A percentile compares a stretch with the other conserved stretches of the same genome.
Conservation (phyloP, 306 rosid genomes). For the Cucumis melo region DNA sequence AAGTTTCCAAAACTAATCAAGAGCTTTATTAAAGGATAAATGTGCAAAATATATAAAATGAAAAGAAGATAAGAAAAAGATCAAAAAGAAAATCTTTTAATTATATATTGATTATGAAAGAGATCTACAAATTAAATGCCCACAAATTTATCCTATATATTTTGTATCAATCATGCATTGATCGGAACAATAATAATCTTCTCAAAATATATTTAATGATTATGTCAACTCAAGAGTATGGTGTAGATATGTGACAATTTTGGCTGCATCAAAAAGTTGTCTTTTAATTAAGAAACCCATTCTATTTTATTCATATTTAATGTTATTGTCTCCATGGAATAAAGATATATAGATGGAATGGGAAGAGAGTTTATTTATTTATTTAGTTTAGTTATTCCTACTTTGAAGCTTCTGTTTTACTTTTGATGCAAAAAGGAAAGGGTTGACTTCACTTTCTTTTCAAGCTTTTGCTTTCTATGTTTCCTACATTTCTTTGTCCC, state of each 20-base stretch:
- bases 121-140: no score
- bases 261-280: not conserved
- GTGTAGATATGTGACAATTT: not conserved
- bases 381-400: no score
- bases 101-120: no score
- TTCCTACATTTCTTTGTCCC: not conserved
- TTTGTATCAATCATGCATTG: not conserved
- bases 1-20: no score
- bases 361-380: no score
- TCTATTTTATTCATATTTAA: not conserved
- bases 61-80: no score
- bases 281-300: not conserved
- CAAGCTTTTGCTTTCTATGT: not conserved
- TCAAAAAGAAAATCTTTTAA: no score
- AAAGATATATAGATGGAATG: no score
- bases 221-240: not conserved
- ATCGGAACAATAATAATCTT: not conserved
- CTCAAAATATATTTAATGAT: not conserved
- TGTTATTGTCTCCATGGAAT: not conserved
- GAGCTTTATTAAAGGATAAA: no score
- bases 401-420: no score
- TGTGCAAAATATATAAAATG: no score
- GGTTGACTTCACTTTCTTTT: not conserved
- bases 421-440: not conserved
- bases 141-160: not conserved